These are phyloP conservation scores for Mikania micrantha DNA, from an alignment of 129 eudicot species.

Conservation along the genomic window DNA sequence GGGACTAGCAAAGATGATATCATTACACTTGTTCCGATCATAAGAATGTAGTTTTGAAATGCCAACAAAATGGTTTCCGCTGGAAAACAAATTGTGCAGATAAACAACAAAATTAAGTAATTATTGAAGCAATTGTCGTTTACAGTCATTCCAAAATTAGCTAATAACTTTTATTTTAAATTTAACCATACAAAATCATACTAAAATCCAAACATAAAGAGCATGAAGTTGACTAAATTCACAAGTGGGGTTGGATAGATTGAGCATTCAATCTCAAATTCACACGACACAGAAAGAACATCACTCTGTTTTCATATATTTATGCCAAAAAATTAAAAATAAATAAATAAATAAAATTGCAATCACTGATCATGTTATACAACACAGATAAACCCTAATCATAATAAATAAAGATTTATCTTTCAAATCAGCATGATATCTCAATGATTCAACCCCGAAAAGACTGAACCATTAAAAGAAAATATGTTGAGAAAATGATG, in stretches of 20 bases:
- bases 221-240: neutral
- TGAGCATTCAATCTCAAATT: too few relatives aligned
- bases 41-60: slow-evolving; percentile 88
- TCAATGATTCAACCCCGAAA: slow-evolving; percentile 14
- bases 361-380: neutral
- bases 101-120: slow-evolving; percentile 2
- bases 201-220: neutral
- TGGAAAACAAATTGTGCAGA: slow-evolving; percentile 35
- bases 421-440: slow-evolving; percentile 23
- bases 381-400: slow-evolving; percentile 11
- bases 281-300: neutral
- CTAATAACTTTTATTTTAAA: slow-evolving; percentile 1
- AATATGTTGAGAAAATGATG: neutral
- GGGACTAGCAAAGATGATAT: slow-evolving; percentile 84
- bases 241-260: too few relatives aligned
- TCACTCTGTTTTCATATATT: neutral
- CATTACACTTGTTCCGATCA: slow-evolving; percentile 94
- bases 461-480: slow-evolving; percentile 1
- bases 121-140: slow-evolving; percentile 16
- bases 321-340: neutral
- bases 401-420: slow-evolving; percentile 11
- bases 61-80: slow-evolving; percentile 91
- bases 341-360: too few relatives aligned
- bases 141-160: slow-evolving; percentile 14
- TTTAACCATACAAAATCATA: slow-evolving; percentile 4